These are phyloP conservation scores for Phytophthora cactorum DNA, from an alignment of 352 stramenopile genomes.

Conservation along the genomic window DNA sequence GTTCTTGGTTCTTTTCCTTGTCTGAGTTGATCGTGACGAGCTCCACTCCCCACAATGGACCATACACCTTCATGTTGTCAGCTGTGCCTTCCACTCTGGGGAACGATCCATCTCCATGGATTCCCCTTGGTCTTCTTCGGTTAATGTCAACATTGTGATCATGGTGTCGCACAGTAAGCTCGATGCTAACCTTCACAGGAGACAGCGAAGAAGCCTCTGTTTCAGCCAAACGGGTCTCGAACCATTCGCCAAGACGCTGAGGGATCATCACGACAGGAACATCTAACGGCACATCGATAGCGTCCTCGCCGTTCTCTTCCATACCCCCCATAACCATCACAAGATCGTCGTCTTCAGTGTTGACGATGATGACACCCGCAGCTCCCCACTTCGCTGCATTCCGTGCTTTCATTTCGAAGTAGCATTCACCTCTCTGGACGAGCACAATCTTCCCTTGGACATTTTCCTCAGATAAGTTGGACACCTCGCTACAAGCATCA, in stretches of 20 bases:
- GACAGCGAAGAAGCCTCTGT: constrained; percentile 22
- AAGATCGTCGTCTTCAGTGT: constrained; percentile 65
- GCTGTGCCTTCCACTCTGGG: constrained; percentile 52
- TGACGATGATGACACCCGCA: constrained; percentile 65
- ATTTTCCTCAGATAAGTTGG: constrained; percentile 28
- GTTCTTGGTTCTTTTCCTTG: constrained; percentile 15
- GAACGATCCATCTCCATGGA: constrained; percentile 29
- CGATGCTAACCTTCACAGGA: constrained; percentile 42
- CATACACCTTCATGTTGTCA: constrained; percentile 54
- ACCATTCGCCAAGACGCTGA: constrained; percentile 65
- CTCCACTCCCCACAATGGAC: constrained; percentile 65
- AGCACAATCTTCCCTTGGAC: constrained; percentile 60
- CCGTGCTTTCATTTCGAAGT: constrained; percentile 76
- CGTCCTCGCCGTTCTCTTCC: constrained; percentile 26
- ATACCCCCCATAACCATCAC: constrained; percentile 85
- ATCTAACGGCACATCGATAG: constrained; percentile 16
- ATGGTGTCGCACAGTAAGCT: constrained; percentile 47
- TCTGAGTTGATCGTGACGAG: constrained; percentile 29
- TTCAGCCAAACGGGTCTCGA: constrained; percentile 36
- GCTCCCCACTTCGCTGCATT: constrained; percentile 57
- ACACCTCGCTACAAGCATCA: constrained; percentile 56
- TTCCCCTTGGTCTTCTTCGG: constrained; percentile 16
- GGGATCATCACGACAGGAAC: constrained; percentile 75
- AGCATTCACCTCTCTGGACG: constrained; percentile 63
- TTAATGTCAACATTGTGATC: constrained; percentile 14